These are phyloP conservation scores for Sporopachydermia lactativora DNA, from an alignment of 805 yeast genomes.

Conservation along the genomic window DNA sequence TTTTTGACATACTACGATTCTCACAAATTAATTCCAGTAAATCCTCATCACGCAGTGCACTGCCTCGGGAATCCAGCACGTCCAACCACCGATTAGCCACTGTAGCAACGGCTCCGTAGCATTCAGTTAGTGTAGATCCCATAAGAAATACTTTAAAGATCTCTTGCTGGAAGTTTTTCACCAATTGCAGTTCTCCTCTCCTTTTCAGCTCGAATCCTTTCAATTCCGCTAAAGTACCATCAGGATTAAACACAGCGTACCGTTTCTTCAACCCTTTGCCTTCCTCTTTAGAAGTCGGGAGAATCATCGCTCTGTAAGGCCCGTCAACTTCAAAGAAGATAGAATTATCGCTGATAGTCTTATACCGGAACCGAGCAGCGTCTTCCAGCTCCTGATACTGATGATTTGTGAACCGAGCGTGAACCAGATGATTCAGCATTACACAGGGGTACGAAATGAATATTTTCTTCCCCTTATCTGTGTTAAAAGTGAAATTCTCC, in stretches of 20 bases:
- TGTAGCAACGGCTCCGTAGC: constrained; percentile 79
- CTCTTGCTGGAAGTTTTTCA: constrained; percentile 91
- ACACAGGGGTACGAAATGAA: constrained; percentile 87
- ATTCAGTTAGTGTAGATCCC: constrained; percentile 62
- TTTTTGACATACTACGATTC: constrained; percentile 88
- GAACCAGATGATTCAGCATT: constrained; percentile 89
- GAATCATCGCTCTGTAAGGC: constrained; percentile 92
- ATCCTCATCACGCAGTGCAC: constrained; percentile 84
- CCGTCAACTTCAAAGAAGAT: constrained; percentile 98
- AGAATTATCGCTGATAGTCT: constrained; percentile 76
- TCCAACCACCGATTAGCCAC: constrained; percentile 96
- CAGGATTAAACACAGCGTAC: constrained; percentile 92
- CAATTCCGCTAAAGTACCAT: constrained; percentile 86
- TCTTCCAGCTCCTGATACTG: constrained; percentile 85
- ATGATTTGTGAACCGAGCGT: constrained; percentile 79
- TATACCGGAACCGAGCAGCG: constrained; percentile 50
- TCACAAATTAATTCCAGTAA: constrained; percentile 91
- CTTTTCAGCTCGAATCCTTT: constrained; percentile 95
- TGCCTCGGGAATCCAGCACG: constrained; percentile 78
- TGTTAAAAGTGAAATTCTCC: constrained; percentile 59
- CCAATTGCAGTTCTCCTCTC: constrained; percentile 88
- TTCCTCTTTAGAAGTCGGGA: constrained; percentile 95
- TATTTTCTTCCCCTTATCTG: constrained; percentile 66
- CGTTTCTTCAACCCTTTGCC: constrained; percentile 93
- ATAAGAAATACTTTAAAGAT: constrained; percentile 83